Percentiles rank a stretch among this genome's conserved stretches.
phyloP scores from a whole-genome alignment of 805 yeast genomes.

The Saccharomycopsis sp. region DNA sequence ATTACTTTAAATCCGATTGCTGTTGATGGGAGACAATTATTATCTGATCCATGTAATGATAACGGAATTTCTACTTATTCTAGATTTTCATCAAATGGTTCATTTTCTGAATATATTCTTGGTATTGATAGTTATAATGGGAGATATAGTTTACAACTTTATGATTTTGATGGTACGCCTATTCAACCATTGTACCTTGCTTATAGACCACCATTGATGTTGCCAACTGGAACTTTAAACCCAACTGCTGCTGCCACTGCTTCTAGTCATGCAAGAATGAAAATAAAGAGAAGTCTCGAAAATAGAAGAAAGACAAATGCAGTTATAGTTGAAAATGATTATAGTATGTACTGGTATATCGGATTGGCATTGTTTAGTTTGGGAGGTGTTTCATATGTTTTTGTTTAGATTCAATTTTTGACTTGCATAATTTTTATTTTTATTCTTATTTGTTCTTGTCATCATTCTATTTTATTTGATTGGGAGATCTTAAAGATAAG shows the following conservation, averaged over 20 bases:
- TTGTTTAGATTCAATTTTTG: constrained; percentile 4
- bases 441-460: no score
- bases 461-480: no score
- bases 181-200: constrained; percentile 88
- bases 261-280: constrained; percentile 27
- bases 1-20: constrained; percentile 63
- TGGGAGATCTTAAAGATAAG: no score
- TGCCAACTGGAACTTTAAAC: constrained; percentile 86
- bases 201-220: constrained; percentile 91
- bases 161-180: constrained; percentile 70
- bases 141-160: constrained; percentile 64
- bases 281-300: constrained; percentile 45
- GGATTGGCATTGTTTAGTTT: constrained; percentile 34
- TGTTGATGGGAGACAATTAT: constrained; percentile 88
- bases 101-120: constrained; percentile 51
- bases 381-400: constrained; percentile 21
- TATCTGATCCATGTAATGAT: constrained; percentile 81
- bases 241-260: constrained; percentile 52
- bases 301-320: constrained; percentile 79
- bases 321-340: constrained; percentile 35
- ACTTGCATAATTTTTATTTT: not conserved
- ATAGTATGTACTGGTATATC: constrained; percentile 50
- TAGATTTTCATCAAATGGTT: constrained; percentile 64
- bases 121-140: constrained; percentile 78
- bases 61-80: constrained; percentile 53